These are phyloP conservation scores for Hypholoma fasciculare DNA, from an alignment of 768 basidiomycete genomes.

Conservation along the genomic window DNA sequence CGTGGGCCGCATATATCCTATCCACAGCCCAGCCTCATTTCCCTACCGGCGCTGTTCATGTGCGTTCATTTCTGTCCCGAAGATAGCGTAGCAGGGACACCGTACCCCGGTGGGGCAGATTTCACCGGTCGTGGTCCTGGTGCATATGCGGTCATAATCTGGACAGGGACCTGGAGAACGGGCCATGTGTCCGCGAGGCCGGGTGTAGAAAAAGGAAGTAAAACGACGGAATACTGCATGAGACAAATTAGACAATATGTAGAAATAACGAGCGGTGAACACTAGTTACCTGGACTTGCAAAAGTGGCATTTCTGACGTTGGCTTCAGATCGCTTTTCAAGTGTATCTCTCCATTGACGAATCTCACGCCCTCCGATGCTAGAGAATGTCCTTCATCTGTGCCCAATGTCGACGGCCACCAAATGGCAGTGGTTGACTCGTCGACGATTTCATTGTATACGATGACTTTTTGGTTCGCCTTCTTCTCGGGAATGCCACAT, in stretches of 20 bases:
- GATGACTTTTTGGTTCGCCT: neutral
- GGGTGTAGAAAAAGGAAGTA: conserved; percentile 36
- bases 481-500: neutral
- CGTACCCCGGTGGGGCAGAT: conserved; percentile 20
- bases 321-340: conserved; percentile 34
- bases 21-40: too few relatives aligned
- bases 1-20: too few relatives aligned
- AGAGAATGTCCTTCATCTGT: conserved; percentile 17
- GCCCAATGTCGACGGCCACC: conserved; percentile 16
- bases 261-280: neutral
- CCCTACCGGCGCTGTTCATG: too few relatives aligned
- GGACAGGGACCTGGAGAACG: conserved; percentile 29
- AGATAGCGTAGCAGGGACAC: neutral
- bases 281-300: conserved; percentile 33
- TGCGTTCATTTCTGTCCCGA: too few relatives aligned
- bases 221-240: conserved; percentile 34
- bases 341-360: conserved; percentile 37
- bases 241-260: too few relatives aligned
- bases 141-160: conserved; percentile 33
- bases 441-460: conserved; percentile 13
- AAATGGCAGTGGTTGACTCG: conserved; percentile 15
- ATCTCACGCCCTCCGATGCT: conserved; percentile 10
- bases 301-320: conserved; percentile 36
- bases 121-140: conserved; percentile 29
- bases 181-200: conserved; percentile 27